A percentile compares a stretch with the other conserved stretches of the same genome.
phyloP scores from a whole-genome alignment of 768 basidiomycete species.

The Mycena venus region DNA sequence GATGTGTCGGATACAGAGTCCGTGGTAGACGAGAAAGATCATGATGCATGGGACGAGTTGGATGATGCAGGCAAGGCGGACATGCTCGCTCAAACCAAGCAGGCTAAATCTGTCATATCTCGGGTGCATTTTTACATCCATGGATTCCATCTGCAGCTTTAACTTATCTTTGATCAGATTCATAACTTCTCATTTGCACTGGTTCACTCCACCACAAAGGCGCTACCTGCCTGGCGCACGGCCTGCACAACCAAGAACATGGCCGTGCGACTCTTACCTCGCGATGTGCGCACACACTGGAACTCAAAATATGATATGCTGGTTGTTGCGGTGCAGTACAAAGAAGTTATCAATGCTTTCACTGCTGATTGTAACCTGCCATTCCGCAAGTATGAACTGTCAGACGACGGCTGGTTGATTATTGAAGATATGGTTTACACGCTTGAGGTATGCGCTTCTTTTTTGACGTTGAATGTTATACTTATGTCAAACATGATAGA shows the following conservation, averaged over 20 bases:
- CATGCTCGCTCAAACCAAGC: not conserved
- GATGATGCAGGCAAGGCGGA: not conserved
- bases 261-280: conserved; percentile 41
- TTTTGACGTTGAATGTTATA: not conserved
- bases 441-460: not conserved
- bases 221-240: conserved; percentile 47
- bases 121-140: not conserved
- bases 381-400: not conserved
- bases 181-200: conserved; percentile 39
- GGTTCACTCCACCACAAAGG: conserved; percentile 43
- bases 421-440: not conserved
- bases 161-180: conserved; percentile 20
- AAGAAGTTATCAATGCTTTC: not conserved
- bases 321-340: conserved; percentile 19
- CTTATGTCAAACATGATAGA: not conserved
- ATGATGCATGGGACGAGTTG: not conserved
- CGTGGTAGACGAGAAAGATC: not conserved
- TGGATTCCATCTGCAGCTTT: not conserved
- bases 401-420: not conserved
- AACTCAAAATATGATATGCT: conserved; percentile 53
- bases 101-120: not conserved
- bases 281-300: conserved; percentile 51
- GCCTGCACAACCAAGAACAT: conserved; percentile 5
- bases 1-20: not conserved
- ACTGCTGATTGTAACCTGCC: not conserved